These are phyloP conservation scores for Cladosporium phlei DNA, from an alignment of 2,329 filamentous ascomycete genomes.

Conservation along the genomic window DNA sequence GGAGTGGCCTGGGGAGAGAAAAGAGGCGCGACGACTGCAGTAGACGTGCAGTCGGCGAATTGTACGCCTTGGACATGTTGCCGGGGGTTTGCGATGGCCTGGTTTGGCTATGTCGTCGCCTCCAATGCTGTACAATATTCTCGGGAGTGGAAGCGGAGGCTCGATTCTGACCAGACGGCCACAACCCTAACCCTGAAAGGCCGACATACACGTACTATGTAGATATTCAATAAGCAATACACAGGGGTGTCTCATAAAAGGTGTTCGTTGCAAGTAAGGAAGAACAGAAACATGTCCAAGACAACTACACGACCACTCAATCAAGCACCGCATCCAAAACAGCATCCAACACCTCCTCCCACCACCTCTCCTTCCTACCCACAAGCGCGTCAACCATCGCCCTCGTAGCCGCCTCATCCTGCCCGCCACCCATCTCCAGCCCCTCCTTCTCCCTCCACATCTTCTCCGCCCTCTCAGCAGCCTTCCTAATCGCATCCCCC, in stretches of 20 bases:
- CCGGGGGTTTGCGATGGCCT: slow-evolving; percentile 1
- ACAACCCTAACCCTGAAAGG: no score
- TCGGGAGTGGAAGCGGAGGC: no score
- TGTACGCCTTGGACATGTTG: slow-evolving; percentile 35
- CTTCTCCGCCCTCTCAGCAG: slow-evolving; percentile 40
- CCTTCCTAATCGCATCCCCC: slow-evolving; percentile 37
- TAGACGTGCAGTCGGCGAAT: slow-evolving; percentile 61
- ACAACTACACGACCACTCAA: no score
- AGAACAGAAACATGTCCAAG: no score
- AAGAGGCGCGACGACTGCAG: slow-evolving; percentile 87
- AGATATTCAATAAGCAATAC: no score
- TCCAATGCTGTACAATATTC: no score
- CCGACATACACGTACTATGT: no score
- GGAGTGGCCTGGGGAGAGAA: slow-evolving; percentile 72
- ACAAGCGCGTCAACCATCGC: slow-evolving; percentile 24
- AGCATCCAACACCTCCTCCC: slow-evolving; percentile 22
- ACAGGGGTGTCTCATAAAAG: no score
- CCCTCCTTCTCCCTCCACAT: slow-evolving; percentile 42
- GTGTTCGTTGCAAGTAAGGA: no score
- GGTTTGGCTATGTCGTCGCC: not conserved
- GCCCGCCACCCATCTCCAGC: slow-evolving; percentile 15
- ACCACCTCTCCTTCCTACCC: slow-evolving; percentile 17
- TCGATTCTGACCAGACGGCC: no score
- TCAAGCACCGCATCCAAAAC: slow-evolving; percentile 20
- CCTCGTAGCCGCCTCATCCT: slow-evolving; percentile 12